Evolutionary conservation across 2,329 filamentous ascomycete species (phyloP), one percentile per base, ranked within the genome.

Genomic region (Verticillium nubilum): DNA sequence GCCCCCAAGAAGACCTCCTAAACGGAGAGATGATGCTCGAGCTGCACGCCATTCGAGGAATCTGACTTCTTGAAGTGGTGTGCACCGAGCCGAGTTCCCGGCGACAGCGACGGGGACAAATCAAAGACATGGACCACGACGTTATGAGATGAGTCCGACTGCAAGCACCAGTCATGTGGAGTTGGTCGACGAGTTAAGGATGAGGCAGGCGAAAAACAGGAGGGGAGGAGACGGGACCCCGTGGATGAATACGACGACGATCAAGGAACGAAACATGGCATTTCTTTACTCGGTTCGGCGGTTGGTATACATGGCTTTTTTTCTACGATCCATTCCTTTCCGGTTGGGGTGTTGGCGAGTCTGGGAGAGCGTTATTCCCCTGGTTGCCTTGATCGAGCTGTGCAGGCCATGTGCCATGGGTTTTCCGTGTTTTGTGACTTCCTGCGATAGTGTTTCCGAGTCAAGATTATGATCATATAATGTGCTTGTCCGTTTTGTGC

Each of bases 1-100:
- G 81, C 63, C 77, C 86, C 71, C 59, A 77, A 77, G 73, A 77
- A 77, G 74, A 72, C 74, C 55, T 76, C 75, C 59, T 77, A 76
- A 71, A 42, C 29, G 42, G 19, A 5, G 19, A 25, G 7, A 12
- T 7, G n/a, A 23, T 19, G 42, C 19, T 10, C 6, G 19, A 47
- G 42, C 42, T 47, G 42, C 42, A 19, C 42, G 42, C n/a, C 42
- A 23, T 7, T 7, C 9, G 42, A 47, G 7, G 19, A 12, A 23
- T 7, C 19, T 4, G 42, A 12, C 9, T 4, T 23, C 25, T 19
- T 23, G 42, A n/a, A 7, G 29, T 31, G 2, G 13, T 13, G 42
- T 23, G 42, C 19, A 25, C 19, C 42, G 5, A 4, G 19, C n/a
- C 17, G 42, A 23, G 42, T 13, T 19, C 17, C n/a, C 19, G 9